These are phyloP conservation scores for Colletotrichum camelliae DNA, from an alignment of 2,329 filamentous ascomycete genomes.

Conservation along the genomic window DNA sequence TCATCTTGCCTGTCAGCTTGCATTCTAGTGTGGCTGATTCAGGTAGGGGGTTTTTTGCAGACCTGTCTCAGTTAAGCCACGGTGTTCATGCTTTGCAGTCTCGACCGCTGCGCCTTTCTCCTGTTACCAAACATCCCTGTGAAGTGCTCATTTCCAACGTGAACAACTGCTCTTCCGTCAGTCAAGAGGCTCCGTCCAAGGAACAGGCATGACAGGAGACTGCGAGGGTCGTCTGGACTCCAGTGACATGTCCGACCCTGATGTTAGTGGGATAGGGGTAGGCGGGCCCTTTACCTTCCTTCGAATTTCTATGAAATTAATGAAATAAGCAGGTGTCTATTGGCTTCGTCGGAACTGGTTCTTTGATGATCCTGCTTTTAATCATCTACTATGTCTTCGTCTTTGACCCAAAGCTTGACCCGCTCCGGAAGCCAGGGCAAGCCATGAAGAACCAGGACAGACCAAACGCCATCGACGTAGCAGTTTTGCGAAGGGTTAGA, in stretches of 20 bases:
- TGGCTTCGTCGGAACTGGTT: background rate
- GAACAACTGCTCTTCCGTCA: too few relatives aligned
- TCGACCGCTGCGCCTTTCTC: too few relatives aligned
- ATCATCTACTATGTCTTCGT: background rate
- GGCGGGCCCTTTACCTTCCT: fast-evolving
- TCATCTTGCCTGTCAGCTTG: too few relatives aligned
- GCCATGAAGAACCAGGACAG: background rate
- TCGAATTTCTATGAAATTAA: fast-evolving
- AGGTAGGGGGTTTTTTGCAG: too few relatives aligned
- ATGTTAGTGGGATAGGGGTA: background rate
- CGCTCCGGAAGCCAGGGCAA: background rate
- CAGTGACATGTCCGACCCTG: background rate
- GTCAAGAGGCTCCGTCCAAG: background rate
- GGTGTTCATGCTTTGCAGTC: too few relatives aligned
- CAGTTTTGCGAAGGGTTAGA: background rate
- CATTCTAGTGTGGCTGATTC: too few relatives aligned
- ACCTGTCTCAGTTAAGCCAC: too few relatives aligned
- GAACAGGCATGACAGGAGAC: fast-evolving
- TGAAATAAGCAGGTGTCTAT: background rate
- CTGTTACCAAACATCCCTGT: too few relatives aligned
- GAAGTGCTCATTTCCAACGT: too few relatives aligned
- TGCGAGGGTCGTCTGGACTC: background rate
- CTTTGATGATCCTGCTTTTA: background rate
- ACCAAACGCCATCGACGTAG: fast-evolving
- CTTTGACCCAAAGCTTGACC: background rate